phyloP scores from a whole-genome alignment of 2,329 filamentous ascomycete species.

The Zymoseptoria tritici region DNA sequence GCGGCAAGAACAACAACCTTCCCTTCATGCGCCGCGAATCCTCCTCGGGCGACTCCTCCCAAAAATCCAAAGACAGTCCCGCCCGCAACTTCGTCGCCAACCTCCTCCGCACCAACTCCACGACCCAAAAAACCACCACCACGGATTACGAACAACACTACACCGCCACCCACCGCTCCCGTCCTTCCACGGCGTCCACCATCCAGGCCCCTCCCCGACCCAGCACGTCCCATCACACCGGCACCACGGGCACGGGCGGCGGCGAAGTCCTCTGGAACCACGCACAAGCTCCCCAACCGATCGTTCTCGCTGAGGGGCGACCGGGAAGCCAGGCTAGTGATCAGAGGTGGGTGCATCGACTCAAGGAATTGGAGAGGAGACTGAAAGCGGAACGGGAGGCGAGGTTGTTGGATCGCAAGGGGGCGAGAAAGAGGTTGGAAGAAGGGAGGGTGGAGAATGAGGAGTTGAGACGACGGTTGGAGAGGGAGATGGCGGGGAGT shows the following conservation, averaged over 20 bases:
- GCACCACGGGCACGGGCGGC: not conserved
- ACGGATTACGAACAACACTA: not conserved
- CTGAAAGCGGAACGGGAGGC: constrained; percentile 87
- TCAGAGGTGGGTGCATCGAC: constrained; percentile 73
- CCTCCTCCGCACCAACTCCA: constrained; percentile 49
- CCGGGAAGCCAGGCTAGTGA: constrained; percentile 46
- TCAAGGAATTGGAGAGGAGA: constrained; percentile 80
- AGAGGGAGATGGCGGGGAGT: constrained; percentile 42
- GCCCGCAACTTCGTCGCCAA: constrained; percentile 42
- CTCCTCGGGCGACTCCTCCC: constrained; percentile 10
- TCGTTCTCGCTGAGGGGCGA: constrained; percentile 30
- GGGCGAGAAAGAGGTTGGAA: constrained; percentile 71
- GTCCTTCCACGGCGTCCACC: not conserved
- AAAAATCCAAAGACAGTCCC: constrained; percentile 14
- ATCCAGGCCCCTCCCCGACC: constrained; percentile 5
- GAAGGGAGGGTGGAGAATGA: constrained; percentile 69
- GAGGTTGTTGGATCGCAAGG: constrained; percentile 72
- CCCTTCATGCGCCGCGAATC: constrained; percentile 18
- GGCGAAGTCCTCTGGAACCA: not conserved
- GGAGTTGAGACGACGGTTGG: constrained; percentile 58
- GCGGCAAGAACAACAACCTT: constrained; percentile 2
- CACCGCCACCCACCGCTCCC: constrained; percentile 9
- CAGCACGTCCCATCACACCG: not conserved
- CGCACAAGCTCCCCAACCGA: constrained; percentile 37
- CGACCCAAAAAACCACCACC: constrained; percentile 9